phyloP scores from a whole-genome alignment of 2,329 filamentous ascomycete species.

The Cryphonectria japonica region DNA sequence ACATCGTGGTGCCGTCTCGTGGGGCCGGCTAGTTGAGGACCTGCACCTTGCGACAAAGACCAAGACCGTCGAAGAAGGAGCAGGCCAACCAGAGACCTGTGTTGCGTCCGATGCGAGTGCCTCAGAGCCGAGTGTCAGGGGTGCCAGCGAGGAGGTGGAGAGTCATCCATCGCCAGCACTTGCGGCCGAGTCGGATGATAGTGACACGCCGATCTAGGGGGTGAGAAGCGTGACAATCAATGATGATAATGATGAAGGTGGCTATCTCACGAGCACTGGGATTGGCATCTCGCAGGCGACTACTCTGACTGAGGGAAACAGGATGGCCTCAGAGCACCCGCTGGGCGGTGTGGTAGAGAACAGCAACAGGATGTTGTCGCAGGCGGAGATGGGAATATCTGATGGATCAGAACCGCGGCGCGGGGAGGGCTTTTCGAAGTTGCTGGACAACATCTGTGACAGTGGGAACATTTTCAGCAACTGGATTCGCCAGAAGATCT shows the following conservation, averaged over 20 bases:
- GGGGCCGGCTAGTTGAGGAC: constrained; percentile 48
- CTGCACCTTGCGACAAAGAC: constrained; percentile 35
- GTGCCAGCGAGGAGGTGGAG: constrained; percentile 3
- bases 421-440: neutral
- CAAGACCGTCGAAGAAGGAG: neutral
- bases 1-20: constrained; percentile 53
- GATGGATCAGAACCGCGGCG: neutral
- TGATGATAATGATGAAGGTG: neutral
- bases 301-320: neutral
- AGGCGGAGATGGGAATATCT: neutral
- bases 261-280: too few species aligned
- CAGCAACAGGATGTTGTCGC: neutral
- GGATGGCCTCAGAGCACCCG: neutral
- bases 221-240: neutral
- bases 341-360: neutral
- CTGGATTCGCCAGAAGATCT: neutral
- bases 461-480: neutral
- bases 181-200: neutral
- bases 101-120: constrained; percentile 6
- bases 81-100: neutral
- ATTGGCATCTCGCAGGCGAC: neutral
- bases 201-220: neutral
- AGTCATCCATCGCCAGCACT: neutral
- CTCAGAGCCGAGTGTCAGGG: constrained; percentile 4
- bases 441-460: neutral